Evolutionary conservation across 352 stramenopile species (phyloP).

Genomic region (Globisporangium emineosum): DNA sequence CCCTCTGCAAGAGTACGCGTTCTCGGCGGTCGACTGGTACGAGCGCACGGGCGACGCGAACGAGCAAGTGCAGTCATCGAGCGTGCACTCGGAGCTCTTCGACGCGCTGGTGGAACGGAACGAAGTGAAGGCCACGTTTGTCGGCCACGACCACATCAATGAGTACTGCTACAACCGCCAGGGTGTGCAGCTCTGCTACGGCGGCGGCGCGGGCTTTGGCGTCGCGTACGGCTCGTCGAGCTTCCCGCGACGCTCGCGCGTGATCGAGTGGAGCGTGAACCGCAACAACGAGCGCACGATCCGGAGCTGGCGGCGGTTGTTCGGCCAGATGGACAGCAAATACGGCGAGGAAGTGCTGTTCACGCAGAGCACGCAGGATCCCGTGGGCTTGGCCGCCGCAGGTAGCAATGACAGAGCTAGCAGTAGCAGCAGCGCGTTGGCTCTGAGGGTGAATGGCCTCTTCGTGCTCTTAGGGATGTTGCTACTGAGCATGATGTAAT

Average conservation of each 20-base stretch:
- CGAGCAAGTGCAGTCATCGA: conserved; percentile 26
- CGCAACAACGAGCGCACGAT: conserved; percentile 16
- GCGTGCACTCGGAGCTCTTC: conserved; percentile 34
- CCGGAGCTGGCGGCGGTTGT: conserved; percentile 22
- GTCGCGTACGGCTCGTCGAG: conserved; percentile 26
- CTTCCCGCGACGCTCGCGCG: conserved; percentile 34
- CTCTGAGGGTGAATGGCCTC: too few species aligned
- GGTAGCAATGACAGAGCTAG: too few species aligned
- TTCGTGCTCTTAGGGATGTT: too few species aligned
- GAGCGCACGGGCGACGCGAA: conserved; percentile 24
- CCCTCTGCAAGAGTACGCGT: conserved; percentile 41
- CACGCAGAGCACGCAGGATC: too few species aligned
- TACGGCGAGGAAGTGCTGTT: too few species aligned
- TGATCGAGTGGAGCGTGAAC: conserved; percentile 25
- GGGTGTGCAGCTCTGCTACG: conserved; percentile 54
- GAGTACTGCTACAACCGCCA: conserved; percentile 52
- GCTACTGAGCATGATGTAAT: too few species aligned
- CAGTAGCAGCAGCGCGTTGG: too few species aligned
- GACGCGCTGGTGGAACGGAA: conserved; percentile 38
- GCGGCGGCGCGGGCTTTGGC: conserved; percentile 44
- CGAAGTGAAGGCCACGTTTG: conserved; percentile 59
- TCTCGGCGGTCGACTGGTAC: conserved; percentile 18
- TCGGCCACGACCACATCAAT: conserved; percentile 60
- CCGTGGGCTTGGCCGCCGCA: too few species aligned
- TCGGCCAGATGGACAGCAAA: conserved; percentile 2